Base-by-base conservation (phyloP, 2,329 filamentous ascomycete species). In the Pochonia chlamydosporia region DNA sequence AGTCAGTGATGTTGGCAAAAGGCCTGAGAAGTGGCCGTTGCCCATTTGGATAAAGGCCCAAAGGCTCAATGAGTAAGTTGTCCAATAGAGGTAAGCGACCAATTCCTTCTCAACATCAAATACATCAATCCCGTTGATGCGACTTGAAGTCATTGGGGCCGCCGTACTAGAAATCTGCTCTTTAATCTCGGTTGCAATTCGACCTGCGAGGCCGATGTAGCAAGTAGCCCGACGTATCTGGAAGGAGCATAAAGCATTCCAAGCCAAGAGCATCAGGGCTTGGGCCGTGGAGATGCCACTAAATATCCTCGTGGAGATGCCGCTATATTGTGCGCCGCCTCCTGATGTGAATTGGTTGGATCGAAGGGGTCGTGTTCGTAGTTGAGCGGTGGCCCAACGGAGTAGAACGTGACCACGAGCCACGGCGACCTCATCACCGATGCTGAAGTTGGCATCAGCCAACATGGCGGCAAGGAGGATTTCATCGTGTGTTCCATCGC, bases 51-150 rank as follows among this genome's bases (percentile, higher is more conserved):
- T 55, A 25, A 59, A 69, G 5, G 56, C 56, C 68, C 68, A 71
- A 7, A 69, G 57, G 26, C 59, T 63, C n/a, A 67, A 56, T 1
- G 66, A 60, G 47, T 65, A 66, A 1, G 64, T 64, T 4, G 65
- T 59, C 67, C 68, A 71, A 57, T 66, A 67, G 5, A 70, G 53
- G 51, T 67, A 67, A 21, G 63, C 58, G 4, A 65, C 56, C 14
- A 70, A 46, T 49, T 71, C 68, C 47, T 63, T 64, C 49, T 71
- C 68, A 7, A 71, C 63, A 39, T 65, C 62, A 40, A 60, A 62
- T 3, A 70, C 61, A 33, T 69, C 66, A 39, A 71, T 61, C 9
- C 67, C 68, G 21, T 71, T 71, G 52, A 71, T 68, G 26, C 64
- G 62, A 31, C 64, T 67, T 1, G 62, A 62, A 10, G 55, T 56